Evolutionary conservation across 2,329 filamentous ascomycete species (phyloP).

Genomic region (Metarhizium album): DNA sequence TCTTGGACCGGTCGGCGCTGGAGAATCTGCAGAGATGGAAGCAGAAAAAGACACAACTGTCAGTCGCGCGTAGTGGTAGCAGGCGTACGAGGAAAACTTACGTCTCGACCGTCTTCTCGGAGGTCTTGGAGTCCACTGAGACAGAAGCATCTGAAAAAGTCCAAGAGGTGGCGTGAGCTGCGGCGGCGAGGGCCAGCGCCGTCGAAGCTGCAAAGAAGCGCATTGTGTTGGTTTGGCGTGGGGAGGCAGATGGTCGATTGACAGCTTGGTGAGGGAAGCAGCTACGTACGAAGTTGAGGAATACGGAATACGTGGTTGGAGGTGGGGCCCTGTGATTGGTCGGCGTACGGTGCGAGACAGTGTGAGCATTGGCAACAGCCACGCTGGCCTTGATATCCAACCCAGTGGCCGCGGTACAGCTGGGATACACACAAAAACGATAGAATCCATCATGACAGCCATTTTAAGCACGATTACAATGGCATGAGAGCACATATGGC

Average conservation of each 20-base stretch:
- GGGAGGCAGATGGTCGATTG: conserved; percentile 10
- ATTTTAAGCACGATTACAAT: too few relatives aligned
- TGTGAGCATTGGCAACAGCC: not conserved
- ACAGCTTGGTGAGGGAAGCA: conserved; percentile 18
- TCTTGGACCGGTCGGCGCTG: conserved; percentile 47
- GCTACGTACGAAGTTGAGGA: conserved; percentile 10
- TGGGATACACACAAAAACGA: too few relatives aligned
- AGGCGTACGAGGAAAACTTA: conserved; percentile 22
- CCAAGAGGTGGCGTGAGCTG: conserved; percentile 50
- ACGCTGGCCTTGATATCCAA: not conserved
- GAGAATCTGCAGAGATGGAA: conserved; percentile 50
- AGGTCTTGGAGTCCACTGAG: conserved; percentile 55
- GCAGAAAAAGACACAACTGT: not conserved
- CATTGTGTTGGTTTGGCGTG: conserved; percentile 19
- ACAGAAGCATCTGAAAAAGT: conserved; percentile 63
- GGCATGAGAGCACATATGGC: too few relatives aligned
- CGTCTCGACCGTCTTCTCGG: conserved; percentile 54
- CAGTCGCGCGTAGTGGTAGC: not conserved
- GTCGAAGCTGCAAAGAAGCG: conserved; percentile 27
- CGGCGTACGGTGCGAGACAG: conserved; percentile 1
- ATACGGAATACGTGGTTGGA: conserved; percentile 15
- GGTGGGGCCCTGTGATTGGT: conserved; percentile 11
- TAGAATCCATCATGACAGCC: too few relatives aligned
- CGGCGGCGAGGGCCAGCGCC: conserved; percentile 37
- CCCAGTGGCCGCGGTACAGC: too few relatives aligned